Base-by-base conservation (phyloP, 2,329 filamentous ascomycete genomes). In the Ramularia collo-cygni region DNA sequence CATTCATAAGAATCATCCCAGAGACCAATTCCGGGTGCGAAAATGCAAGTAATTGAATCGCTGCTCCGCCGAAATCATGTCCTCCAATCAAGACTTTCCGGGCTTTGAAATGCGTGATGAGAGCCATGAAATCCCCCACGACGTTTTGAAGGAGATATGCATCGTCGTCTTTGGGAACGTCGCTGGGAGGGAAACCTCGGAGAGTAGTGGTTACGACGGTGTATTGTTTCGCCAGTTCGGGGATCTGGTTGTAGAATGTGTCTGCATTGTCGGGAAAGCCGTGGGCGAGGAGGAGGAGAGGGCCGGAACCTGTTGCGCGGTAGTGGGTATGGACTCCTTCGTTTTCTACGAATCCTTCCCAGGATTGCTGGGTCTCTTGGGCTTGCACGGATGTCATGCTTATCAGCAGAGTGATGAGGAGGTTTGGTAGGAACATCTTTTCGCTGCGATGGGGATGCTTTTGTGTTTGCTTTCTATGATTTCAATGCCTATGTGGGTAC, bases 291-390 rank as follows among this genome's bases (percentile, higher is more conserved):
- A 40, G 31, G 2, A 40, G 37, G 9, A 40, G 37, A 1, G 29
- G n/a, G 10, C 37, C 37, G 4, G 29, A 40, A 12, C 29, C 37
- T 17, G 28, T 15, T 24, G 37, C 37, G 12, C 37, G 37, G 18
- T 34, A 40, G 29, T 40, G 37, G 14, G 37, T 40, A 26, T 31
- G 29, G 13, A 40, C 19, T 15, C 37, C 37, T 2, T 34, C 21
- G 29, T 40, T 40, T 3, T 40, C 37, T 9, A 40, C 29, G 37
- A 40, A 40, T 8, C 37, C 37, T 29, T 40, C 37, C 17, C 29
- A 34, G n/a, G 37, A 17, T 18, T 40, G 30, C n/a, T n/a, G n/a
- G n/a, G n/a, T n/a, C n/a, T n/a, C n/a, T n/a, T n/a, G n/a, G n/a
- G n/a, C n/a, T n/a, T n/a, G n/a, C n/a, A n/a, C n/a, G n/a, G n/a